Evolutionary conservation across 169 alveolate species (phyloP).

Genomic region (Eimeria zaria): DNA sequence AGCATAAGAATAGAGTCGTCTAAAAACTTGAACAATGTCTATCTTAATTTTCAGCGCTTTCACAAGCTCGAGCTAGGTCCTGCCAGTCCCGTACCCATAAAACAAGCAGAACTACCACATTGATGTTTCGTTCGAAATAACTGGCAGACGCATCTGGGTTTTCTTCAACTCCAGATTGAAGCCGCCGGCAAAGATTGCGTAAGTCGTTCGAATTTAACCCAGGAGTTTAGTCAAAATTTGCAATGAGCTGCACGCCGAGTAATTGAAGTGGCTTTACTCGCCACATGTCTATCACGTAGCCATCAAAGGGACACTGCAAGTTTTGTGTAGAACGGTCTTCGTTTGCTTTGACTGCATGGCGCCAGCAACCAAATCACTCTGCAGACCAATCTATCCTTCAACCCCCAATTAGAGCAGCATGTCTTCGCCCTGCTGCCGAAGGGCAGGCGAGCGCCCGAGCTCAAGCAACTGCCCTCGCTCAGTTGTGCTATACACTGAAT

Average conservation of each 20-base stretch:
- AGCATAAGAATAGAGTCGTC: not conserved
- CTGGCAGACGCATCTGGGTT: no score
- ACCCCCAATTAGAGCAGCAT: not conserved
- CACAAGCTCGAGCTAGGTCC: no score
- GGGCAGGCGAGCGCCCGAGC: not conserved
- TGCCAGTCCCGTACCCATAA: no score
- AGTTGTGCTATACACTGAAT: not conserved
- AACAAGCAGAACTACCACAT: no score
- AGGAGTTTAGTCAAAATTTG: no score
- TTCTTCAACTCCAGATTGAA: not conserved
- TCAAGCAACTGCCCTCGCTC: not conserved
- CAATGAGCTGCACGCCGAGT: not conserved
- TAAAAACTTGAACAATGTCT: no score
- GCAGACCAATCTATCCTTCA: not conserved
- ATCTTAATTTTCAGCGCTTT: no score
- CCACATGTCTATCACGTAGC: not conserved
- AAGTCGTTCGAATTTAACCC: not conserved
- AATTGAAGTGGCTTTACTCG: not conserved
- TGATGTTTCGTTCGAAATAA: no score
- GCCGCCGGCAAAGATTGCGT: not conserved
- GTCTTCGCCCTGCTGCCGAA: not conserved
- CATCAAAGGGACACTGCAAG: not conserved
- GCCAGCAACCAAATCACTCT: not conserved
- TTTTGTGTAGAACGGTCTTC: not conserved
- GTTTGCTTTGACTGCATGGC: not conserved